Conservation (phyloP, 1,284 basidiomycete genomes). For the Entoloma clypeatum region DNA sequence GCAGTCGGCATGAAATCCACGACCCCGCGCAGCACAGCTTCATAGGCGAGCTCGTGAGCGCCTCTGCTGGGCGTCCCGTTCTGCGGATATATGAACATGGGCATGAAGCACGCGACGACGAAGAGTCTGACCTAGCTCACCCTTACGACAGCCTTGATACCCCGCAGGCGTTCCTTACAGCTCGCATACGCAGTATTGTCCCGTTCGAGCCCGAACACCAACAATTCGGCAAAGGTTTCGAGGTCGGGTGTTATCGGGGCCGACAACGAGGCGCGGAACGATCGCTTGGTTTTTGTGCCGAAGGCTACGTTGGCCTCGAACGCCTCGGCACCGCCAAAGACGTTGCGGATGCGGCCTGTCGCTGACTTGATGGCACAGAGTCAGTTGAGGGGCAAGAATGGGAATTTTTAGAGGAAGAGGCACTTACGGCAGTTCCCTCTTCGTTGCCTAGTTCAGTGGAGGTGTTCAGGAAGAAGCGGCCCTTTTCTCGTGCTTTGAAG, state of each 20-base stretch:
- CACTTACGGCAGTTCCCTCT: slow-evolving; percentile 83
- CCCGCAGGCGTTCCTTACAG: slow-evolving; percentile 63
- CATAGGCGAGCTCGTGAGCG: slow-evolving; percentile 77
- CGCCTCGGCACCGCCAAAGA: slow-evolving; percentile 89
- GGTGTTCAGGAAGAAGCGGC: slow-evolving; percentile 79
- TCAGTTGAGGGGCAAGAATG: slow-evolving; percentile 8
- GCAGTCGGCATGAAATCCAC: slow-evolving; percentile 68
- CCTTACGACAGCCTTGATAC: slow-evolving; percentile 62
- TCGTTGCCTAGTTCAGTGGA: slow-evolving; percentile 93
- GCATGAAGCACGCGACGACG: slow-evolving; percentile 12
- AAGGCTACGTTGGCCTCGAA: slow-evolving; percentile 82
- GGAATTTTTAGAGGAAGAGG: not conserved
- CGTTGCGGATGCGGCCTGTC: slow-evolving; percentile 79
- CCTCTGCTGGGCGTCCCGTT: slow-evolving; percentile 44
- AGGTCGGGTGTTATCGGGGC: slow-evolving; percentile 59
- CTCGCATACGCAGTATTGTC: slow-evolving; percentile 73
- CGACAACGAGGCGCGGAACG: slow-evolving; percentile 69
- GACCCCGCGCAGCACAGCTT: slow-evolving; percentile 75
- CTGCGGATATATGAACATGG: slow-evolving; percentile 32
- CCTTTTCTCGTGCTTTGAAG: slow-evolving; percentile 73
- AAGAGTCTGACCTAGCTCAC: slow-evolving; percentile 46
- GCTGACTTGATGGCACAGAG: slow-evolving; percentile 55
- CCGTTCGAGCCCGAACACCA: slow-evolving; percentile 59
- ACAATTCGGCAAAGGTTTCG: slow-evolving; percentile 57
- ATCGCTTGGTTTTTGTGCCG: slow-evolving; percentile 85